Percentiles rank a stretch among this genome's conserved stretches.
Evolutionary conservation across 2,329 filamentous ascomycete genomes (phyloP).

Genomic region (Hymenoscyphus linearis): DNA sequence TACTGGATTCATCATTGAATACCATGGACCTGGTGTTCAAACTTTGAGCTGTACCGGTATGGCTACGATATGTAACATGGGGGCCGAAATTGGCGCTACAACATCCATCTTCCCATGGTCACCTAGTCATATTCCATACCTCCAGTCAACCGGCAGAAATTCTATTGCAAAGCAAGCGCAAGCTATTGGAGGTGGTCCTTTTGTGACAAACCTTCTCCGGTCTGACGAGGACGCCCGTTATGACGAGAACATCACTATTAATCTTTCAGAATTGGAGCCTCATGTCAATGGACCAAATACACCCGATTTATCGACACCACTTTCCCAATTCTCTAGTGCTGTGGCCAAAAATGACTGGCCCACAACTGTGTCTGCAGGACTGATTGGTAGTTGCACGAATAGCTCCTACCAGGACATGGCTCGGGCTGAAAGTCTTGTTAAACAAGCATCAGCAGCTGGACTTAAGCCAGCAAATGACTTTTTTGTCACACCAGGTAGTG

Average conservation of each 20-base stretch:
- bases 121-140: constrained; percentile 74
- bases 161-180: constrained; percentile 33
- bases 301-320: constrained; percentile 85
- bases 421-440: constrained; percentile 84
- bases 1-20: constrained; percentile 92
- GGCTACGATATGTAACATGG: constrained; percentile 84
- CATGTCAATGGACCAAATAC: constrained; percentile 98
- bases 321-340: constrained; percentile 82
- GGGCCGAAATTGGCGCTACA: constrained; percentile 96
- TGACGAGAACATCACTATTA: constrained; percentile 84
- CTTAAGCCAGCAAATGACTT: constrained; percentile 86
- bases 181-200: constrained; percentile 26
- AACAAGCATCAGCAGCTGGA: constrained; percentile 84
- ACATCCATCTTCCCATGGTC: constrained; percentile 74
- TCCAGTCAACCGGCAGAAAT: constrained; percentile 73
- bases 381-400: constrained; percentile 98
- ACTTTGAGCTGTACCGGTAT: constrained; percentile 88
- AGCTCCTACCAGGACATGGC: constrained; percentile 99
- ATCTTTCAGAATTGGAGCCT: constrained; percentile 85
- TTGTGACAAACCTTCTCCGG: constrained; percentile 58
- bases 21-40: constrained; percentile 84
- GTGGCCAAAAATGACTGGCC: constrained; percentile 87
- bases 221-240: constrained; percentile 82
- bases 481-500: constrained; percentile 93
- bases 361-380: constrained; percentile 79